Evolutionary conservation across 345 rosid genomes (phyloP).

Genomic region (Microthlaspi erraticum): DNA sequence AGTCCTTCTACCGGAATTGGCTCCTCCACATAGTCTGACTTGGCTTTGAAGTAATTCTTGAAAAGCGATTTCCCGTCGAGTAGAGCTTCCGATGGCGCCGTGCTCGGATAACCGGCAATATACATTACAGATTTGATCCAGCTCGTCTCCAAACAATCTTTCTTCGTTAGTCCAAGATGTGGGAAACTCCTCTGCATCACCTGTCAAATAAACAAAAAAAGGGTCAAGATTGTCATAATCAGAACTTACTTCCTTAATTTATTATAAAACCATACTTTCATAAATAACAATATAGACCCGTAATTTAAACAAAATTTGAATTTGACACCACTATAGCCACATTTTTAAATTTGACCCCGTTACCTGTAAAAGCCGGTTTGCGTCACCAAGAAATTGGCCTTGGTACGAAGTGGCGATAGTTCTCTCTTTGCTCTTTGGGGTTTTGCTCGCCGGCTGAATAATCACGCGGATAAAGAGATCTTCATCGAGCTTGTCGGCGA

Average conservation of each 20-base stretch:
- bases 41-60: conserved; percentile 69
- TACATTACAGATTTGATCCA: conserved; percentile 70
- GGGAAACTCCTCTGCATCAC: conserved; percentile 64
- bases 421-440: conserved; percentile 40
- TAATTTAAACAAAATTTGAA: background rate
- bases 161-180: conserved; percentile 56
- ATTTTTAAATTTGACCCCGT: background rate
- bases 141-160: conserved; percentile 61
- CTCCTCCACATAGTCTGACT: conserved; percentile 70
- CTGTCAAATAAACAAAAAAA: conserved; percentile 7
- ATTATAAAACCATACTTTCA: background rate
- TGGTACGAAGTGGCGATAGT: conserved; percentile 52
- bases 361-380: conserved; percentile 47
- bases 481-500: conserved; percentile 59
- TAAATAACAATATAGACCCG: background rate
- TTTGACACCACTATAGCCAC: too few relatives aligned
- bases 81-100: conserved; percentile 50
- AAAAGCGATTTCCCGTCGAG: conserved; percentile 56
- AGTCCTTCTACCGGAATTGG: conserved; percentile 41
- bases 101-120: conserved; percentile 58
- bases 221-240: conserved; percentile 19
- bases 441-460: conserved; percentile 43
- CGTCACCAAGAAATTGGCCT: conserved; percentile 57
- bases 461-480: conserved; percentile 64
- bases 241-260: conserved; percentile 3